Percentiles rank a stretch among this genome's conserved stretches.
Evolutionary conservation across 2,329 filamentous ascomycete species (phyloP).

Genomic region (Pseudogymnoascus sp.): DNA sequence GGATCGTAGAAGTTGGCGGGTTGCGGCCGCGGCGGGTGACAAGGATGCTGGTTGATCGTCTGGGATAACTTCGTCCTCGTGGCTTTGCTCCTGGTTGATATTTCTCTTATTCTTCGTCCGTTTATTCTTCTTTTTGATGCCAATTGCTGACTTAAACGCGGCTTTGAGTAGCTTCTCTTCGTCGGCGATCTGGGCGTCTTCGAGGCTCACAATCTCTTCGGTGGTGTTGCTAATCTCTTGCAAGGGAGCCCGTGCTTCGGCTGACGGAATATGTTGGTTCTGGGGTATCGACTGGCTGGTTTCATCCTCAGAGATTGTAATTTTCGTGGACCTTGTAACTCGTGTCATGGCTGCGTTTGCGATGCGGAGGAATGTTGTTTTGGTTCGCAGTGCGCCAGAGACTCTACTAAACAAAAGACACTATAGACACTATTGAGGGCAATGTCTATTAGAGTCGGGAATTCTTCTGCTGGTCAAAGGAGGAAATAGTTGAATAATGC

Average conservation of each 20-base stretch:
- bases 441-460: neutral
- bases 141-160: conserved; percentile 27
- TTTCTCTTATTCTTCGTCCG: conserved; percentile 20
- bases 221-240: conserved; percentile 7
- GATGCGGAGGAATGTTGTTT: neutral
- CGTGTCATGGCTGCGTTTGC: conserved; percentile 24
- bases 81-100: neutral
- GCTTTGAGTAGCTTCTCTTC: conserved; percentile 28
- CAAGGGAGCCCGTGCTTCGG: conserved; percentile 15
- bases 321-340: conserved; percentile 26
- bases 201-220: conserved; percentile 12
- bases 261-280: conserved; percentile 16
- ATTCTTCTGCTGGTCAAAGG: neutral
- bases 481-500: neutral
- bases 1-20: conserved; percentile 1
- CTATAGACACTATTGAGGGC: neutral
- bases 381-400: neutral
- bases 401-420: neutral
- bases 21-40: neutral
- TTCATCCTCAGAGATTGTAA: conserved; percentile 25
- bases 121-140: conserved; percentile 23
- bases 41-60: conserved; percentile 7
- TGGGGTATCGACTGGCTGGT: conserved; percentile 9
- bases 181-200: conserved; percentile 18
- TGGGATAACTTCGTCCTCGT: conserved; percentile 3